Evolutionary conservation across 202 grass and related monocot genomes (phyloP).

Genomic region (Sporobolus alterniflorus): DNA sequence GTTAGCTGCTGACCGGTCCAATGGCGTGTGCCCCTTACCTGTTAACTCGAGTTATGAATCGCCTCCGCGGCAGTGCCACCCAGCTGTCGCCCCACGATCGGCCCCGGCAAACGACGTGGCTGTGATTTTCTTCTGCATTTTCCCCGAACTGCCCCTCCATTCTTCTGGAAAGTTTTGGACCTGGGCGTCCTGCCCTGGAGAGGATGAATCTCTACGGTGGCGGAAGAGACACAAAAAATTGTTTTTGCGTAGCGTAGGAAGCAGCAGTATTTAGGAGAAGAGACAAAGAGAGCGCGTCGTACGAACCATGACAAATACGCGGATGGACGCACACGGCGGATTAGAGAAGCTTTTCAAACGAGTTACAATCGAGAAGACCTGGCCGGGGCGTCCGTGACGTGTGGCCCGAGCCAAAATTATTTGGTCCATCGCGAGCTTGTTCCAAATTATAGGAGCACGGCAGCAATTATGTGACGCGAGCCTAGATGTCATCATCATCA

Average conservation of each 20-base stretch:
- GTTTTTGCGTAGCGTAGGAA: neutral
- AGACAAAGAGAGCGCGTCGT: slow-evolving; percentile 3
- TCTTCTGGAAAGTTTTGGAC: slow-evolving; percentile 9
- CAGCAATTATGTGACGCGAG: slow-evolving; percentile 5
- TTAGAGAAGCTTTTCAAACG: slow-evolving; percentile 13
- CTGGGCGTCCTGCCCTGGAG: neutral
- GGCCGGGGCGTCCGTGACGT: slow-evolving; percentile 37
- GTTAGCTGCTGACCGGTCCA: slow-evolving; percentile 33
- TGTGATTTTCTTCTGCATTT: neutral
- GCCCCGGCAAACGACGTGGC: neutral
- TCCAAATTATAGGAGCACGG: slow-evolving; percentile 25
- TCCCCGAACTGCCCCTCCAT: slow-evolving; percentile 19
- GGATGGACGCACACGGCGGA: neutral
- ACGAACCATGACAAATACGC: slow-evolving; percentile 9
- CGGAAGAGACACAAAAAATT: neutral
- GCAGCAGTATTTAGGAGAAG: neutral
- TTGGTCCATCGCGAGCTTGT: slow-evolving; percentile 21
- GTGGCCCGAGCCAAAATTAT: slow-evolving; percentile 38
- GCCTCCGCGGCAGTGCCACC: slow-evolving; percentile 30
- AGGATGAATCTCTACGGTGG: slow-evolving; percentile 5
- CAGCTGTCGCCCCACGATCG: slow-evolving; percentile 52
- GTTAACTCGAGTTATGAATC: slow-evolving; percentile 24
- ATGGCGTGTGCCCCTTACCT: slow-evolving; percentile 21
- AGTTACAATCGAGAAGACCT: slow-evolving; percentile 55
- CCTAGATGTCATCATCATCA: neutral